phyloP scores from a whole-genome alignment of 768 basidiomycete species.

The Tricholoma flavovirens region DNA sequence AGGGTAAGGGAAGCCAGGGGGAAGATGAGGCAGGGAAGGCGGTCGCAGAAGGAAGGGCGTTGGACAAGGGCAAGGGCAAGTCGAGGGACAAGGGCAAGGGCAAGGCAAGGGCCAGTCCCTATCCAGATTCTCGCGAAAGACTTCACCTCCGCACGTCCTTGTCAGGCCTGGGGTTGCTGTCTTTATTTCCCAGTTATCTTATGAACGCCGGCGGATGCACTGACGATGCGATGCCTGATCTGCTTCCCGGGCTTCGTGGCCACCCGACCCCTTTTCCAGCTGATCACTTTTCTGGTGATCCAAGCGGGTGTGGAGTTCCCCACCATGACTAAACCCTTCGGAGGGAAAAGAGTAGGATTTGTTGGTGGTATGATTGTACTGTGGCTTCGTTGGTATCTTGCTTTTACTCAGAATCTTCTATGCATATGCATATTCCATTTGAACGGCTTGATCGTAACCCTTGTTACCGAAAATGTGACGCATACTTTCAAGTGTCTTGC shows the following conservation, averaged over 20 bases:
- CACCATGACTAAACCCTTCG: background rate
- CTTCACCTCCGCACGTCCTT: background rate
- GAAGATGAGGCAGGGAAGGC: background rate
- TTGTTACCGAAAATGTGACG: too few relatives aligned
- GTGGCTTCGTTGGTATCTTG: background rate
- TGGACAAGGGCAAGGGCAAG: background rate
- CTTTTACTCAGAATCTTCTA: background rate
- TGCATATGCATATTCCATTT: background rate
- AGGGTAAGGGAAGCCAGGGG: background rate
- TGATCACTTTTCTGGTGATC: background rate
- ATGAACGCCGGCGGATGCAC: background rate
- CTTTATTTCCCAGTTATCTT: background rate
- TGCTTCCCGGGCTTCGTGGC: background rate
- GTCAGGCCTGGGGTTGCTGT: background rate
- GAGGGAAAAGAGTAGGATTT: background rate
- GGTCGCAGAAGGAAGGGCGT: background rate
- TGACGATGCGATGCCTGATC: background rate
- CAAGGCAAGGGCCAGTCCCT: background rate
- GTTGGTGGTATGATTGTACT: background rate
- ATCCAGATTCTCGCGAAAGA: background rate
- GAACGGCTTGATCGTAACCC: too few relatives aligned
- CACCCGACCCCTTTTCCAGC: background rate
- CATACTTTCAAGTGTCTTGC: too few relatives aligned
- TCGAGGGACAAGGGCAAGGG: slow-evolving; percentile 1
- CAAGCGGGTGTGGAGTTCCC: background rate